These are phyloP conservation scores for Metroxylon sagu DNA, from an alignment of 176 grass and related monocot genomes.

Conservation along the genomic window DNA sequence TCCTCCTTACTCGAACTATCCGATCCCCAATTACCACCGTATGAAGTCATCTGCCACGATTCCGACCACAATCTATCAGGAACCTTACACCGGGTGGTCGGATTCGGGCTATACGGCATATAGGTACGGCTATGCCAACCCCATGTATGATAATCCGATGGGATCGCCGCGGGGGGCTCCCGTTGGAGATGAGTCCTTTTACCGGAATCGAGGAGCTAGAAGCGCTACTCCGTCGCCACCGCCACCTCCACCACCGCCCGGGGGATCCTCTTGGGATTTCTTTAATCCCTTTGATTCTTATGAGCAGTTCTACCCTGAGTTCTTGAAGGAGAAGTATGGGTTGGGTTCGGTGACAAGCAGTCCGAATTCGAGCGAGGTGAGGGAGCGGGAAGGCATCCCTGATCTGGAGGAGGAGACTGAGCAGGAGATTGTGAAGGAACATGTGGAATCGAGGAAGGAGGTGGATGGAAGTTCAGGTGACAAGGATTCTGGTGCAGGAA, in stretches of 20 bases:
- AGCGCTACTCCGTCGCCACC: slow-evolving; percentile 17
- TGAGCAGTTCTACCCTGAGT: slow-evolving; percentile 32
- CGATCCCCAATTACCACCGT: slow-evolving; percentile 50
- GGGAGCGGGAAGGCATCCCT: slow-evolving; percentile 84
- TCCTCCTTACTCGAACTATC: too few species aligned
- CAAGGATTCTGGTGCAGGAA: too few species aligned
- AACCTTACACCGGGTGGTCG: slow-evolving; percentile 39
- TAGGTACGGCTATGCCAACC: slow-evolving; percentile 43
- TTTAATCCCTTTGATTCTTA: slow-evolving; percentile 75
- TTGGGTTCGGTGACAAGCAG: slow-evolving; percentile 48
- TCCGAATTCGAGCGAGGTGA: slow-evolving; percentile 76
- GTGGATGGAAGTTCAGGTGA: slow-evolving; percentile 19
- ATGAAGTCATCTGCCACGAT: slow-evolving; percentile 51
- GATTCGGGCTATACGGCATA: slow-evolving; percentile 23
- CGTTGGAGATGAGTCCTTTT: slow-evolving; percentile 7
- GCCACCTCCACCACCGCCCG: slow-evolving; percentile 37
- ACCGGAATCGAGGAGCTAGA: slow-evolving; percentile 1
- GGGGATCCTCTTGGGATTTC: slow-evolving; percentile 66
- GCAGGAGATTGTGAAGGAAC: slow-evolving; percentile 47
- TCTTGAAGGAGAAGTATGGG: slow-evolving; percentile 7
- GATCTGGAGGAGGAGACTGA: slow-evolving; percentile 92
- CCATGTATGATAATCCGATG: slow-evolving; percentile 33
- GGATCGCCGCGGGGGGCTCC: not conserved
- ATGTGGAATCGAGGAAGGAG: slow-evolving; percentile 36
- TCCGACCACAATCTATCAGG: slow-evolving; percentile 63